Evolutionary conservation across 2,329 filamentous ascomycete genomes (phyloP), one percentile per base, ranked within the genome.

Genomic region (Plenodomus biglobosus): DNA sequence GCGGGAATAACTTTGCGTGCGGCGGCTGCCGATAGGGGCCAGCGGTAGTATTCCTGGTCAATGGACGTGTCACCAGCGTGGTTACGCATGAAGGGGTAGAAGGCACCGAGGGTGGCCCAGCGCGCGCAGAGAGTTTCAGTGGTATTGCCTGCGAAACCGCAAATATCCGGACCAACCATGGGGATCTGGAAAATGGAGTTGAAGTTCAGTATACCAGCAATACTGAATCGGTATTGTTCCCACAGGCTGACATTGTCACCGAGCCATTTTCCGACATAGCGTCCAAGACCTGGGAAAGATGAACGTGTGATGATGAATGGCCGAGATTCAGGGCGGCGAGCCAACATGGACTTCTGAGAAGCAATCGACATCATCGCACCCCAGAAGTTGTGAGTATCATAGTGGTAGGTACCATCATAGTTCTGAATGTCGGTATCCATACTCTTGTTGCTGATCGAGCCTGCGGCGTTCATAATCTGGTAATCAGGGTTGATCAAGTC

Each of bases 381-480:
- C 68, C 87, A 91, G 2, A 91, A 73, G 56, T 90, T 90, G 65
- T 92, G 87, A 0, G 83, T 86, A 56, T 91, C 88, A 61, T 88
- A 89, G 69, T 88, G 83, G 18, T 79, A 76, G 24, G 85, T 72
- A 0, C 86, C 86, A 46, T 86, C 84, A 27, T 83, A 78, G 64
- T 89, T 86, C 16, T 85, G 76, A 16, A 90, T 70, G 60, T 88
- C 79, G 0, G 86, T 88, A 56, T 84, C 77, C 47, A 88, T 79
- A 0, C 86, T 77, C 52, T 66, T 58, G 58, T 76, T 75, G 48
- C 70, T 74, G 19, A 78, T 60, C 4, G 66, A 64, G 8, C 75
- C 75, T 10, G 56, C 57, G 24, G 47, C 53, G 64, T 89, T 87
- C 46, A 81, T 73, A 56, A 89, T 89, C 38, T 77, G 70, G 62